Evolutionary conservation across 352 stramenopile species (phyloP).

Genomic region (Thalassiosira pacifica): DNA sequence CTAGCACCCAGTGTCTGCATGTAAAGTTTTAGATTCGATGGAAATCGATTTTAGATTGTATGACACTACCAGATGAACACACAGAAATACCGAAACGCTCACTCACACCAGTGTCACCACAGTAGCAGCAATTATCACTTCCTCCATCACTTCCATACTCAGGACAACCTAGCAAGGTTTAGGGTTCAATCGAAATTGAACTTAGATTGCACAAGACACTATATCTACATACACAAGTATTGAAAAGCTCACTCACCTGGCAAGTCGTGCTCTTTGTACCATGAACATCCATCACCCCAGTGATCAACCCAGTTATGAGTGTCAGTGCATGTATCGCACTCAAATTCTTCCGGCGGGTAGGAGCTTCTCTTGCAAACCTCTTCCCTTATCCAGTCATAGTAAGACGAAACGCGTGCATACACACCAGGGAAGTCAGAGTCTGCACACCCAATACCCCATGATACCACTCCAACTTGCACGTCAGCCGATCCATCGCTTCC

Average conservation of each 20-base stretch:
- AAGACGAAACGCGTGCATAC: background rate
- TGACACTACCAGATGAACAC: background rate
- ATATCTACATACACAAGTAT: background rate
- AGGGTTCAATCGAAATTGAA: too few relatives aligned
- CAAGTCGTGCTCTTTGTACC: too few relatives aligned
- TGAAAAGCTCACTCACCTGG: background rate
- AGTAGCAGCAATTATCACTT: constrained; percentile 7
- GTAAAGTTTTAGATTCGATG: too few relatives aligned
- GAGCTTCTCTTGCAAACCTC: constrained; percentile 1
- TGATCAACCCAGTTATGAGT: background rate
- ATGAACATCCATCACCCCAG: background rate
- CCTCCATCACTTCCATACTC: background rate
- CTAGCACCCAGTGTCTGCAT: background rate
- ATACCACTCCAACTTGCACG: constrained; percentile 42
- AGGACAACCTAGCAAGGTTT: too few relatives aligned
- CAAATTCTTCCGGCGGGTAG: constrained; percentile 6
- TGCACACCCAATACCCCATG: constrained; percentile 25
- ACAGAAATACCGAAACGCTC: background rate
- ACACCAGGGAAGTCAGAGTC: constrained; percentile 9
- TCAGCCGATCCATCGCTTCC: constrained; percentile 12
- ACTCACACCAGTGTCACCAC: background rate
- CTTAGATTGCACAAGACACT: too few relatives aligned
- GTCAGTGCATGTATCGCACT: constrained; percentile 1
- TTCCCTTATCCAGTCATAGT: constrained; percentile 11
- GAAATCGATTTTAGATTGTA: too few relatives aligned